Evolutionary conservation across 2,329 filamentous ascomycete species (phyloP).

Genomic region (Septoria linicola): DNA sequence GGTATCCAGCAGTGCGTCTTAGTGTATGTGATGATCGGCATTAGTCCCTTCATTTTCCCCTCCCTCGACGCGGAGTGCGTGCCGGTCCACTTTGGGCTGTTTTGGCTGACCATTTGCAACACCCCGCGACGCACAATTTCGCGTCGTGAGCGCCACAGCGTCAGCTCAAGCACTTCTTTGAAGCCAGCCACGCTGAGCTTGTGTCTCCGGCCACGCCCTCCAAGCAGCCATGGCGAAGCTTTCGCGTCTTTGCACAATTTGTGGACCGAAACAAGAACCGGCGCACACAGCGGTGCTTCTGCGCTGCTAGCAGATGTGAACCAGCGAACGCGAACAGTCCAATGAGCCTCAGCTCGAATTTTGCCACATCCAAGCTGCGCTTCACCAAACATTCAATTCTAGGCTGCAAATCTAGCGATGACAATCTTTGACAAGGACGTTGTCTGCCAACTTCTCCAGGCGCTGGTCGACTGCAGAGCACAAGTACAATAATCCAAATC

Average conservation of each 20-base stretch:
- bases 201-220: constrained; percentile 4
- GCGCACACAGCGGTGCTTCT: no score
- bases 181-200: constrained; percentile 2
- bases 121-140: constrained; percentile 30
- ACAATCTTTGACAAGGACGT: no score
- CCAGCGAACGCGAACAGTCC: no score
- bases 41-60: neutral
- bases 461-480: no score
- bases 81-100: neutral
- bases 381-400: no score
- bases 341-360: no score
- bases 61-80: neutral
- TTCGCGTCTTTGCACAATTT: constrained; percentile 6
- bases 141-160: constrained; percentile 1
- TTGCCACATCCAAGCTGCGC: no score
- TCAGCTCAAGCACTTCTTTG: constrained; percentile 21
- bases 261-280: no score
- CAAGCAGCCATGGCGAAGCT: constrained; percentile 7
- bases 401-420: no score
- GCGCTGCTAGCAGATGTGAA: no score
- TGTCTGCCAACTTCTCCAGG: no score
- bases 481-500: no score
- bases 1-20: neutral
- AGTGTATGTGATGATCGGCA: constrained; percentile 3
- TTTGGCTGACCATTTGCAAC: neutral